Conservation (phyloP, 805 yeast genomes). For the Candida insectalens region DNA sequence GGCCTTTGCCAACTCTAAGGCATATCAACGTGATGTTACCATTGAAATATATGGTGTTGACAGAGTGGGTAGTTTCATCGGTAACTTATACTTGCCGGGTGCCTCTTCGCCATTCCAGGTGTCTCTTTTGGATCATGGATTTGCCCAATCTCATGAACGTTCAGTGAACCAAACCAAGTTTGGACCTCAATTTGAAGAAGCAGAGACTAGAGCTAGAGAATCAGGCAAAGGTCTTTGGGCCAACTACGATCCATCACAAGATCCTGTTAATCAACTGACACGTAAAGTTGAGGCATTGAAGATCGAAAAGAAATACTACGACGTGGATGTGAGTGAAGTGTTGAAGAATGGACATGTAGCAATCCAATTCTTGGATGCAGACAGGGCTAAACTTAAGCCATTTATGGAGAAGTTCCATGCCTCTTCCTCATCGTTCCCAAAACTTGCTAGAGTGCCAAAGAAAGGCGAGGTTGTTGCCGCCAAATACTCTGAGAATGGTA, state of each 20-base stretch:
- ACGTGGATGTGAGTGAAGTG: constrained; percentile 45
- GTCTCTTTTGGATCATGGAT: constrained; percentile 50
- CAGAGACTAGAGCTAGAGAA: constrained; percentile 52
- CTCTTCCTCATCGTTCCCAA: constrained; percentile 24
- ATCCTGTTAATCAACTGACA: constrained; percentile 16
- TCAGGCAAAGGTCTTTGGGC: constrained; percentile 60
- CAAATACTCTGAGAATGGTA: constrained; percentile 40
- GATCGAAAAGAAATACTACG: constrained; percentile 32
- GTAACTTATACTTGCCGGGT: constrained; percentile 49
- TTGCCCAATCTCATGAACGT: constrained; percentile 53
- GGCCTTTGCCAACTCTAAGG: constrained; percentile 40
- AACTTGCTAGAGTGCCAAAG: constrained; percentile 33
- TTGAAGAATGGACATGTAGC: constrained; percentile 31
- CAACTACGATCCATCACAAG: constrained; percentile 37
- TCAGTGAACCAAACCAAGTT: constrained; percentile 52
- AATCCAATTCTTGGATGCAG: constrained; percentile 33
- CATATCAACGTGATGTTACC: constrained; percentile 65
- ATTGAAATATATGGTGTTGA: constrained; percentile 63
- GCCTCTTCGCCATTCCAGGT: constrained; percentile 47
- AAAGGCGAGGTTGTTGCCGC: constrained; percentile 48
- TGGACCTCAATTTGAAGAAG: constrained; percentile 42
- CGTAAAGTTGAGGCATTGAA: constrained; percentile 14
- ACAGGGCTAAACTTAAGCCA: constrained; percentile 27
- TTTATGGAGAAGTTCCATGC: constrained; percentile 41
- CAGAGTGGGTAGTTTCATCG: constrained; percentile 74